phyloP scores from a whole-genome alignment of 2,329 filamentous ascomycete genomes.

The Botrytis medusae region DNA sequence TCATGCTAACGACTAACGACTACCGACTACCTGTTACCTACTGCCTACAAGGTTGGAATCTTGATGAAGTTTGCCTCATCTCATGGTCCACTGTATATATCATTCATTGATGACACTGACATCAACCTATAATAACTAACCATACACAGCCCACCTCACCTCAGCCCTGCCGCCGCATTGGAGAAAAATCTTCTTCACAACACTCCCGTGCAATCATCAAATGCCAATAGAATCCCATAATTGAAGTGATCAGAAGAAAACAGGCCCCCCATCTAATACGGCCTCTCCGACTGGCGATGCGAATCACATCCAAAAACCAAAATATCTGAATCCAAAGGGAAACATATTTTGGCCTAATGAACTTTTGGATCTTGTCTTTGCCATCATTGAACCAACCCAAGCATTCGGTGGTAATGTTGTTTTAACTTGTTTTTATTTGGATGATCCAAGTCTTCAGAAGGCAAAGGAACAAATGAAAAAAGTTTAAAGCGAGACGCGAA shows the following conservation, averaged over 20 bases:
- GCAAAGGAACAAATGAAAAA: background rate
- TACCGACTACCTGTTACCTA: background rate
- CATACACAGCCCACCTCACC: conserved; percentile 14
- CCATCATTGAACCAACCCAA: conserved; percentile 7
- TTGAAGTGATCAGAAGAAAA: background rate
- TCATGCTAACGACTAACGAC: background rate
- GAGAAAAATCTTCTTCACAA: background rate
- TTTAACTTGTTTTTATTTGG: background rate
- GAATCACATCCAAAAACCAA: conserved; percentile 21
- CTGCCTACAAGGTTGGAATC: background rate
- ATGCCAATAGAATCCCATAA: background rate
- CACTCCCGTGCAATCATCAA: background rate
- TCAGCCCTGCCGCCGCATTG: conserved; percentile 5
- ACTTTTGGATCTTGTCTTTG: conserved; percentile 26
- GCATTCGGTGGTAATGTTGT: background rate
- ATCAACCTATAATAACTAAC: background rate
- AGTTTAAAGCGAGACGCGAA: conserved; percentile 29
- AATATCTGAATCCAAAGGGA: conserved; percentile 23
- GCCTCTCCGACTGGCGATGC: conserved; percentile 26
- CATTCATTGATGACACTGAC: background rate
- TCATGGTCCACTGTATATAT: background rate
- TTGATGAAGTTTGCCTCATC: background rate
- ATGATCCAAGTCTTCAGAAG: background rate
- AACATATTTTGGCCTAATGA: conserved; percentile 12
- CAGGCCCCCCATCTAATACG: conserved; percentile 22